Percentiles rank a stretch among this genome's conserved stretches.
phyloP scores from a whole-genome alignment of 352 stramenopile species.

The Globisporangium alternatum region DNA sequence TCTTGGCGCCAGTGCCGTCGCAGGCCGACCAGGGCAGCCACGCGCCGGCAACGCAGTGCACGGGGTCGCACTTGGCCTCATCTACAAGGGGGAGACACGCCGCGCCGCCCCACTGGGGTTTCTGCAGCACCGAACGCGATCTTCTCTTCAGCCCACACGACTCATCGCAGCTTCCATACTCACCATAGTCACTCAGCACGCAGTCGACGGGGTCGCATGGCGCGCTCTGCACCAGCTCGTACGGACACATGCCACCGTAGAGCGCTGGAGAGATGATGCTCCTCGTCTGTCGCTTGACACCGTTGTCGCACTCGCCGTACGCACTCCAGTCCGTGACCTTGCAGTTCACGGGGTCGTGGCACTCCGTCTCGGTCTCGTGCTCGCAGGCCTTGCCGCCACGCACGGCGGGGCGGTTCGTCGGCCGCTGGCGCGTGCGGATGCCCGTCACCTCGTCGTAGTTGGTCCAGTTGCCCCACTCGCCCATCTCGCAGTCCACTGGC shows the following conservation, averaged over 20 bases:
- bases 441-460: constrained; percentile 37
- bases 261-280: constrained; percentile 29
- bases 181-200: constrained; percentile 37
- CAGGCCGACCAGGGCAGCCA: constrained; percentile 34
- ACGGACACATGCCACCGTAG: constrained; percentile 45
- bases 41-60: constrained; percentile 40
- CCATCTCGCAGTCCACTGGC: constrained; percentile 42
- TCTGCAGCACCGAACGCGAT: constrained; percentile 31
- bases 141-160: constrained; percentile 31
- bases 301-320: constrained; percentile 40
- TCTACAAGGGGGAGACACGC: constrained; percentile 30
- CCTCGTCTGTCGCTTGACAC: constrained; percentile 32
- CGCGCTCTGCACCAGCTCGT: constrained; percentile 24
- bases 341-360: constrained; percentile 47
- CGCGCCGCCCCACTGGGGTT: constrained; percentile 31
- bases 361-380: constrained; percentile 27
- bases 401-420: constrained; percentile 27
- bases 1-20: constrained; percentile 29
- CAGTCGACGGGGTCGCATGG: constrained; percentile 62
- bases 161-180: constrained; percentile 31
- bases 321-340: constrained; percentile 40
- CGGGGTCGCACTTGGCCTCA: constrained; percentile 21
- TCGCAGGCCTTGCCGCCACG: constrained; percentile 42
- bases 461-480: constrained; percentile 38
- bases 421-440: constrained; percentile 27